Conservation (phyloP, 2,329 filamentous ascomycete genomes). For the Exophiala spinifera region DNA sequence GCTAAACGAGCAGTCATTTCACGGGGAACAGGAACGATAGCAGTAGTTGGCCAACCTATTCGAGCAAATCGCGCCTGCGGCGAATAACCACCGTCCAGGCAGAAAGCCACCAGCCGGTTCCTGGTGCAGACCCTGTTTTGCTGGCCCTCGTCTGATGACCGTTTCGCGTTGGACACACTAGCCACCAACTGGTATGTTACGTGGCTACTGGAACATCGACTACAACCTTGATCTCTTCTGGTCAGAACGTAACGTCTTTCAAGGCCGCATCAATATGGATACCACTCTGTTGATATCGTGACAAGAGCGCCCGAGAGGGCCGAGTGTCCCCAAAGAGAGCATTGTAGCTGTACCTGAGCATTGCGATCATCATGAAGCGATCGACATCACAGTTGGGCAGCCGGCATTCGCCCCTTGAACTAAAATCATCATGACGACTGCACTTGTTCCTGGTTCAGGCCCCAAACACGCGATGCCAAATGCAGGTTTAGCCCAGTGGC, state of each 20-base stretch:
- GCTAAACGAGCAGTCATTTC: neutral
- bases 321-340: too few relatives aligned
- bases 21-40: slow-evolving; percentile 1
- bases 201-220: too few relatives aligned
- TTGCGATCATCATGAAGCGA: neutral
- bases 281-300: too few relatives aligned
- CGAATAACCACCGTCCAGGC: neutral
- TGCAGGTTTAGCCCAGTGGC: neutral
- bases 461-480: neutral
- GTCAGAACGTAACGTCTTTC: too few relatives aligned
- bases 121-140: neutral
- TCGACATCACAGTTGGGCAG: neutral
- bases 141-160: neutral
- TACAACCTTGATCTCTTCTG: too few relatives aligned
- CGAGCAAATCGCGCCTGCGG: neutral
- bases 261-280: too few relatives aligned
- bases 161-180: neutral
- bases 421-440: neutral
- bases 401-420: neutral
- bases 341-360: too few relatives aligned
- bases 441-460: neutral
- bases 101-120: neutral
- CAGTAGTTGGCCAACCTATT: neutral
- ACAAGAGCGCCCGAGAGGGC: too few relatives aligned
- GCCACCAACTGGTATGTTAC: too few relatives aligned